Base-by-base conservation (phyloP, 345 rosid genomes). In the Citrus sinensis region DNA sequence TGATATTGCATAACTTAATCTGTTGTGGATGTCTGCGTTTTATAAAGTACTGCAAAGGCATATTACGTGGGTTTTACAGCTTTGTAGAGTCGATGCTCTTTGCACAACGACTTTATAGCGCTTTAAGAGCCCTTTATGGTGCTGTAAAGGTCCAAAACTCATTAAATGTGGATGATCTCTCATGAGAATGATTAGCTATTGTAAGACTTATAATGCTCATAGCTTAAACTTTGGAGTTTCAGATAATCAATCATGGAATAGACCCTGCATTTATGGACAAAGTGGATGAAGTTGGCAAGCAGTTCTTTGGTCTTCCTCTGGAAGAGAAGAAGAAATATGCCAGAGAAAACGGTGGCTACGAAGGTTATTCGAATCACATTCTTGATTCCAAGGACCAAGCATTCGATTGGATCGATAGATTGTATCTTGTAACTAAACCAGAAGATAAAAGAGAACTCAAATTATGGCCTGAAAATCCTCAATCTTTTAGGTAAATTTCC, bases 351-450 rank as follows among this genome's bases (percentile, higher is more conserved):
- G 87, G 83, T 56, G 84, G 82, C 76, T 80, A 84, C 1, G 90
- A 93, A 88, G 98, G 95, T 40, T 95, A 92, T 74, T 95, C 94
- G 5, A 91, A 82, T 69, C 98, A 95, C 70, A 83, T 86, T 86
- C 83, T 93, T 79, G 67, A 93, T 3, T 87, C 84, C 0, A 90
- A 91, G 70, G 76, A 87, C 29, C 97, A 93, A 84, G 89, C 86
- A 59, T 76, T 90, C 22, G 97, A 95, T 78, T 95, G 97, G 97
- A 39, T 79, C 11, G 96, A 91, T 78, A 85, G 93, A 29, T 74
- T 92, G 82, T 90, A 82, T 60, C 86, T 95, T 63, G 80, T 73
- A 14, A 67, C 88, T 40, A 78, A 66, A 69, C 94, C 98, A 9
- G 83, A 89, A 77, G 80, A 91, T 59, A 84, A 77, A 75, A 75